Evolutionary conservation across 805 yeast genomes (phyloP).

Genomic region (Aciculoconidium aculeatum): DNA sequence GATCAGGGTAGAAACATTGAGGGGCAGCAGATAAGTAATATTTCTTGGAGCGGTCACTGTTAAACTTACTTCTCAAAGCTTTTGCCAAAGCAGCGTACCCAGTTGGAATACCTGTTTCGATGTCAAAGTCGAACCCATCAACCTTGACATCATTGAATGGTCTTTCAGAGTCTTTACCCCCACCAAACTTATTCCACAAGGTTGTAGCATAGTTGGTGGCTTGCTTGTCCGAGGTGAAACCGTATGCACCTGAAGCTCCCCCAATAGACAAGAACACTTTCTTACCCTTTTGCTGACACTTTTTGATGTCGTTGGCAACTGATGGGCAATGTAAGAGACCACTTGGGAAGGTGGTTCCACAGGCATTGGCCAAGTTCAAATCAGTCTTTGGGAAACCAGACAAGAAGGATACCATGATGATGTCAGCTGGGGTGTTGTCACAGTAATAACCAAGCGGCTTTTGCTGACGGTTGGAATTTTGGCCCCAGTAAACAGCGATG

Average conservation of each 20-base stretch:
- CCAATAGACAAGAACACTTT: constrained; percentile 74
- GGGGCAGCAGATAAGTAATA: constrained; percentile 88
- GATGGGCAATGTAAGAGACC: constrained; percentile 13
- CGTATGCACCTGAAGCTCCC: constrained; percentile 36
- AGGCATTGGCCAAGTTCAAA: constrained; percentile 12
- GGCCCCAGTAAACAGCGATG: constrained; percentile 16
- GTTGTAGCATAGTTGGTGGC: constrained; percentile 20
- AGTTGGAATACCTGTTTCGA: constrained; percentile 50
- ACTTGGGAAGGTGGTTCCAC: constrained; percentile 12
- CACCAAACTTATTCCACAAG: constrained; percentile 23
- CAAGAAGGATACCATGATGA: constrained; percentile 11
- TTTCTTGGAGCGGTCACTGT: constrained; percentile 36
- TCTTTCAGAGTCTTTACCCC: constrained; percentile 24
- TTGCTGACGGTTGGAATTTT: constrained; percentile 11
- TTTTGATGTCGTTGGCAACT: constrained; percentile 55
- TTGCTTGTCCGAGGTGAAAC: constrained; percentile 29
- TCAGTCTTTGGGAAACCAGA: constrained; percentile 8
- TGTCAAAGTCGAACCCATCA: constrained; percentile 81
- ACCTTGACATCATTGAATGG: constrained; percentile 69
- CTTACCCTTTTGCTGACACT: constrained; percentile 77
- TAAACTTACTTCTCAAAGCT: constrained; percentile 17
- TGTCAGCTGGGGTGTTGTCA: constrained; percentile 9
- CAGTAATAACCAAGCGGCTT: constrained; percentile 10
- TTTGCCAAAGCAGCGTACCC: constrained; percentile 63
- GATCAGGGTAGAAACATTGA: constrained; percentile 87